Base-by-base conservation (phyloP, 1,284 basidiomycete genomes). In the Moesziomyces parantarcticus region DNA sequence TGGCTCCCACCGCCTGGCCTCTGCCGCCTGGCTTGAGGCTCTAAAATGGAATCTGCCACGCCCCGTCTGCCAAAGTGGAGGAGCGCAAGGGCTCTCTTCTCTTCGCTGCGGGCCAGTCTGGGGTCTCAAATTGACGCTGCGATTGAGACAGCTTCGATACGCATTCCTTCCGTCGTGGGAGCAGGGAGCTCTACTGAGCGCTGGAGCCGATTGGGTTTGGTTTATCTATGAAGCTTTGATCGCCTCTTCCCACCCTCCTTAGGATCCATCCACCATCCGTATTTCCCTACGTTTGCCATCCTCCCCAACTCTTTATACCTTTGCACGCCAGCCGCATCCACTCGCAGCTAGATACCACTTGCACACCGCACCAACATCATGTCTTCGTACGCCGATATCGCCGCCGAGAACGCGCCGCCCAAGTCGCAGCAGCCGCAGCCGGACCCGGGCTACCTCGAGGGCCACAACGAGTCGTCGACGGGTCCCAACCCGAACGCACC, bases 371-470 rank as follows among this genome's bases (percentile, higher is more conserved):
- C 18, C 20, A 14, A 16, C 23, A 51, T 8, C 52, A 74, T 74
- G 65, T 53, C 58, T 25, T 76, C 75, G 16, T 79, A 79, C 76
- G 77, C 77, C 16, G 40, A 54, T 23, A 66, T 76, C 58, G 76
- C 76, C 22, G 69, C 65, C 25, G 57, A 77, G 32, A 73, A 79
- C 60, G 66, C 69, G 21, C 73, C 76, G 14, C 60, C 68, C 48
- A 55, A 58, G 48, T 65, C 66, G 45, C 42, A 76, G 48, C 69
- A 79, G 58, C 77, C 77, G 47, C 40, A 60, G 51, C 73, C 74
- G 18, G 72, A 78, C 50, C 74, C 50, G 5, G 60, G 50, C 47
- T 52, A 49, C 39, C 73, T 78, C 50, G 76, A 77, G 47, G 77
- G 76, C 22, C 57, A 56, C 22, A 44, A 50, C 51, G 16, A 39